Percentiles rank a stretch among this genome's conserved stretches.
Conservation (phyloP, 306 rosid species). For the Inga laurina region DNA sequence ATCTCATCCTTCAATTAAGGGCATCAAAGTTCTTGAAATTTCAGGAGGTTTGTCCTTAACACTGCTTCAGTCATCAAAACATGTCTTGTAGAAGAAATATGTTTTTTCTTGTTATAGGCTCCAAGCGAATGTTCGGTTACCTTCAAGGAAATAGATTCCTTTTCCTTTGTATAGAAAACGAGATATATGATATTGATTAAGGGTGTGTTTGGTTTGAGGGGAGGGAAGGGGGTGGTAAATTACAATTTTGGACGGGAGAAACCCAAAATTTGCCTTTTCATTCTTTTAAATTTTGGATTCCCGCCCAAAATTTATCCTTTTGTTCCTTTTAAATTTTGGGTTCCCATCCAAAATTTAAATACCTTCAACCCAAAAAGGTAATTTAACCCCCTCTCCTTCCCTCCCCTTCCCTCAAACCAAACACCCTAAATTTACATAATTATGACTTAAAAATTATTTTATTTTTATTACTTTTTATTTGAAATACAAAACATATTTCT, state of each 20-base stretch:
- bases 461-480: not conserved
- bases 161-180: not conserved
- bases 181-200: not conserved
- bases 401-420: no score
- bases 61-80: conserved; percentile 17
- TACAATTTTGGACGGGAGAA: no score
- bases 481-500: not conserved
- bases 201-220: no score
- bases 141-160: not conserved
- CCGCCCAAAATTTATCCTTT: no score
- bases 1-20: conserved; percentile 87
- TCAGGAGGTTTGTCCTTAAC: conserved; percentile 72
- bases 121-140: not conserved
- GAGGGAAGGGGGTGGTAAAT: no score
- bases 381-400: no score
- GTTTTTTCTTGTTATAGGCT: not conserved
- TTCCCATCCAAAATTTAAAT: no score
- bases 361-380: no score
- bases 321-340: no score
- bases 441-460: not conserved
- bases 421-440: not conserved
- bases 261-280: no score
- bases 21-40: conserved; percentile 97
- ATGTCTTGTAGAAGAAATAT: conserved; percentile 6
- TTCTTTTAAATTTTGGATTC: no score